phyloP scores from a whole-genome alignment of 192 early-diverging fungal species.

The Radiomyces spectabilis region DNA sequence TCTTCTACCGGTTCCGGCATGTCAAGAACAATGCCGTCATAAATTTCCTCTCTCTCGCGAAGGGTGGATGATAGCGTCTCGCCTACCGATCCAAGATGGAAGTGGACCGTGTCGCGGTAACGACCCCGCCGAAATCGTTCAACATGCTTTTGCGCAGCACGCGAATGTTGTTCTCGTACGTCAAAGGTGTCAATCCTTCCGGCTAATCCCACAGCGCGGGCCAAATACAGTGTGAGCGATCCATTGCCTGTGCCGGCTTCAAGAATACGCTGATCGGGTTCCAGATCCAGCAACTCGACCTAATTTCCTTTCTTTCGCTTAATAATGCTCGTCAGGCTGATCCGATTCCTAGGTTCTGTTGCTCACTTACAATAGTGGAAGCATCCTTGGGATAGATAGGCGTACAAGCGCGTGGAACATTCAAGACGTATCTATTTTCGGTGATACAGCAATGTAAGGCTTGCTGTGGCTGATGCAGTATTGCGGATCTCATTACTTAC shows the following conservation, averaged over 20 bases:
- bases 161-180: conserved; percentile 25
- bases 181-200: conserved; percentile 52
- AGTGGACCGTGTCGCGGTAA: conserved; percentile 32
- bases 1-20: conserved; percentile 36
- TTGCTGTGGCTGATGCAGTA: too few species aligned
- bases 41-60: background rate
- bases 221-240: conserved; percentile 53
- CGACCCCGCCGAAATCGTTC: conserved; percentile 40
- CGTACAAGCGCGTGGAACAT: conserved; percentile 21
- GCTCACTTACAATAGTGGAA: conserved; percentile 32
- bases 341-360: too few species aligned
- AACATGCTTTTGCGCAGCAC: conserved; percentile 42
- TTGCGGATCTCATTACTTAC: conserved; percentile 15
- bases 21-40: conserved; percentile 43
- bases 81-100: conserved; percentile 30
- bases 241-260: conserved; percentile 69
- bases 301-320: background rate
- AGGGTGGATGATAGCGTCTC: conserved; percentile 8
- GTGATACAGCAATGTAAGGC: too few species aligned
- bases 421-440: conserved; percentile 12
- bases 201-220: conserved; percentile 34
- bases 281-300: conserved; percentile 48
- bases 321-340: too few species aligned
- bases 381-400: conserved; percentile 69
- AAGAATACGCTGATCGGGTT: conserved; percentile 45